Base-by-base conservation (phyloP, 2,329 filamentous ascomycete genomes). In the Colletotrichum gloeosporioides region DNA sequence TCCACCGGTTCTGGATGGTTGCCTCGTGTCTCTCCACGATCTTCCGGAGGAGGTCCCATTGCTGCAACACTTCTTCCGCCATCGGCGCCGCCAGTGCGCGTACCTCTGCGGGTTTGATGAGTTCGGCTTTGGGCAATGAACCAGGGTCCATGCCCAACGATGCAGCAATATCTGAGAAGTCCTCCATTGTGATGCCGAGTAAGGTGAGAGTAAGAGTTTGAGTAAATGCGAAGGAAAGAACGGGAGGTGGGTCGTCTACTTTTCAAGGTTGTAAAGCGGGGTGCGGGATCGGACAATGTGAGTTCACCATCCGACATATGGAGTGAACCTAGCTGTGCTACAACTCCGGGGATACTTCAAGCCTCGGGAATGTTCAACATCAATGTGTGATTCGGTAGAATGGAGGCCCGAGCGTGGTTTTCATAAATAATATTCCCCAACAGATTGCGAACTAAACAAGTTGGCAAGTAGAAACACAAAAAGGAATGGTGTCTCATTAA, bases 1-100 rank as follows among this genome's bases (percentile, higher is more conserved):
- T 76, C 90, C 90, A 93, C 53, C 90, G 86, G 77, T 87, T 90
- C 69, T 87, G 86, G 13, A 92, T 87, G 0, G 85, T 87, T 1
- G 80, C 81, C 79, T 92, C 89, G 65, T 91, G 88, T 6, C 89
- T 86, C 55, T 86, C 81, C 4, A 92, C 71, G 7, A 90, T 89
- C 1, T 80, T 80, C 13, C 82, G 82, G 9, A 90, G 80, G 4
- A 61, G 72, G 8, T 82, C 77, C 78, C 85, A 87, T 74, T 79
- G 75, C 8, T 74, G 76, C 73, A 86, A 85, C 22, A 89, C 85
- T 2, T 77, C 59, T 53, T 66, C 39, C 22, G 64, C 64, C 64
- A 66, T 66, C 25, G 64, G 64, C 12, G 25, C 27, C 12, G 64
- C 64, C 27, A 4, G 18, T 27, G 22, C 39, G 18, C 36, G 64